Evolutionary conservation across 345 rosid genomes (phyloP).

Genomic region (sweet orange (Citrus sinensis)): DVS_A1.0 CM039161.1:23907001-23907500

Average conservation of each 20-base stretch:
- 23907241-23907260: background rate
- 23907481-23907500: background rate
- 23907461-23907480: background rate
- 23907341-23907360: background rate
- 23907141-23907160: background rate
- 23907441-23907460: background rate
- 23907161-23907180: background rate
- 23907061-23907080: background rate
- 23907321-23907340: background rate
- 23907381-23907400: background rate
- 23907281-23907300: background rate
- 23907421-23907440: background rate
- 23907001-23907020: background rate
- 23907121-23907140: background rate
- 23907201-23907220: background rate
- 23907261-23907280: background rate
- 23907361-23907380: background rate
- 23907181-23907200: background rate
- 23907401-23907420: background rate
- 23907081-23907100: background rate
- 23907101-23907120: too few relatives aligned
- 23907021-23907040: background rate
- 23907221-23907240: background rate
- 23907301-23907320: background rate
- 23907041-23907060: background rate